phyloP scores from a whole-genome alignment of 306 rosid genomes.

The Vigna angularis region DNA sequence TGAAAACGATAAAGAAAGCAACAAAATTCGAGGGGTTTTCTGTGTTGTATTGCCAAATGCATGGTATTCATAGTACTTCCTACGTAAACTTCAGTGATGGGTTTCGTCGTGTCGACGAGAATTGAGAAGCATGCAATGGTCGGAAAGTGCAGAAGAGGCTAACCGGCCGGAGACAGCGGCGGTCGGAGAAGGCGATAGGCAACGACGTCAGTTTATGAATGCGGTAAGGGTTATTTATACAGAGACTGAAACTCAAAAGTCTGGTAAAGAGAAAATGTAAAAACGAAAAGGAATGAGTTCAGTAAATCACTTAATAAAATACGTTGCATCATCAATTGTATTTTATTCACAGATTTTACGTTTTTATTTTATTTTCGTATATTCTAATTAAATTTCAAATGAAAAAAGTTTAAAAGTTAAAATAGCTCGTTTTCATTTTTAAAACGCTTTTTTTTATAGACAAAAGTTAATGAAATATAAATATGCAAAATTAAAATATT shows the following conservation, averaged over 20 bases:
- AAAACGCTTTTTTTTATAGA: too few relatives aligned
- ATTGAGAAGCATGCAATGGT: not conserved
- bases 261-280: too few relatives aligned
- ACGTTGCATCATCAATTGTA: too few relatives aligned
- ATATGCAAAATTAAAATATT: too few relatives aligned
- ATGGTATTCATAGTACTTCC: not conserved
- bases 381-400: too few relatives aligned
- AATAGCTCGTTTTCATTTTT: too few relatives aligned
- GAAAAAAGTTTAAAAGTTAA: too few relatives aligned
- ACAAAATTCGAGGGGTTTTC: not conserved
- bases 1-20: not conserved
- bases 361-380: too few relatives aligned
- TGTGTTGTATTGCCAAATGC: not conserved
- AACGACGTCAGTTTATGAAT: not conserved
- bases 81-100: not conserved
- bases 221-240: not conserved
- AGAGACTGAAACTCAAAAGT: not conserved
- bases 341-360: too few relatives aligned
- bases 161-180: not conserved
- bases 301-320: too few relatives aligned
- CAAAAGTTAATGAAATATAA: too few relatives aligned
- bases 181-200: not conserved
- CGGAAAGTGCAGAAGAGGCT: not conserved
- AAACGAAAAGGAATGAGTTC: too few relatives aligned
- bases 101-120: not conserved